Evolutionary conservation across 345 rosid species (phyloP).

Genomic region (Pistacia atlantica): DNA sequence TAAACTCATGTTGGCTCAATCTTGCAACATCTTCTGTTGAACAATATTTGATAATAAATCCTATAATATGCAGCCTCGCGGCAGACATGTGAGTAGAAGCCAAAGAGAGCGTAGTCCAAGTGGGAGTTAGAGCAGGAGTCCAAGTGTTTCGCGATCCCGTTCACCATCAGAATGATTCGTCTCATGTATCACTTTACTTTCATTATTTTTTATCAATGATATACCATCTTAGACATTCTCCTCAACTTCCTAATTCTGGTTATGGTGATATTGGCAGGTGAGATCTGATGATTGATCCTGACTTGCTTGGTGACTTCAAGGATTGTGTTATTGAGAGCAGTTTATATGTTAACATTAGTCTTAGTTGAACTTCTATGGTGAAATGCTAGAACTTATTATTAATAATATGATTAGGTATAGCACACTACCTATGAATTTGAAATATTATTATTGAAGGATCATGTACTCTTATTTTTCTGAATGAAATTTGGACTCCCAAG

Average conservation of each 20-base stretch:
- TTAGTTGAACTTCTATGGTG: background rate
- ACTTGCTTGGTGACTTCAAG: constrained; percentile 10
- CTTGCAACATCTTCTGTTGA: background rate
- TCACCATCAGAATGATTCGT: constrained; percentile 36
- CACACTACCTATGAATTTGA: background rate
- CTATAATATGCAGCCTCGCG: constrained; percentile 26
- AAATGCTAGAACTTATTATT: background rate
- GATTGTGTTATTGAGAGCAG: background rate
- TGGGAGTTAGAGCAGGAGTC: constrained; percentile 24
- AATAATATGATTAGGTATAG: background rate
- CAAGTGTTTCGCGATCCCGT: constrained; percentile 31
- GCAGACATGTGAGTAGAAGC: constrained; percentile 28
- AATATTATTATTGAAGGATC: background rate
- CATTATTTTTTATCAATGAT: background rate
- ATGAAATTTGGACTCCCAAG: background rate
- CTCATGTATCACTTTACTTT: background rate
- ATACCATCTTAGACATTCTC: background rate
- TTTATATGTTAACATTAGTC: background rate
- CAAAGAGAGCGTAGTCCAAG: constrained; percentile 19
- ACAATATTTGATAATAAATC: background rate
- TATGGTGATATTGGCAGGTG: constrained; percentile 42
- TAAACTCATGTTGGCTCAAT: background rate
- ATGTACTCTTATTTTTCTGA: background rate
- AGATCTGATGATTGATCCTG: constrained; percentile 44
- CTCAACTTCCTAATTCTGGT: background rate